Evolutionary conservation across 2,329 filamentous ascomycete species (phyloP).

Genomic region (Cercospora janseana): DNA sequence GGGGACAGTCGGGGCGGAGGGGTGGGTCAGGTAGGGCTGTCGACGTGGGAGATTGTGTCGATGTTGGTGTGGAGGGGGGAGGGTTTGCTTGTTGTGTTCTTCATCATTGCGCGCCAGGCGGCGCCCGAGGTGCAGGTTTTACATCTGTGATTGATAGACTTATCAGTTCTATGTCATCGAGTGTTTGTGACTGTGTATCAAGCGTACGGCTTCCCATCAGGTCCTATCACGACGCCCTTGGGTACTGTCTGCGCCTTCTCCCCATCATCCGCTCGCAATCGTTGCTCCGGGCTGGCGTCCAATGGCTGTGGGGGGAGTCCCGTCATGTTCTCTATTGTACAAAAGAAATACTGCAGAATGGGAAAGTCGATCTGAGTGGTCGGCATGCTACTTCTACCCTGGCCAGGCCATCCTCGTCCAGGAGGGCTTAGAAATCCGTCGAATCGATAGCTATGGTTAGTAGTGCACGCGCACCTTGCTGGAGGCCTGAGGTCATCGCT

Average conservation of each 20-base stretch:
- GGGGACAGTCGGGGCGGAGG: constrained; percentile 67
- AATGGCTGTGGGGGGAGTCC: constrained; percentile 40
- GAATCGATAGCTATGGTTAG: constrained; percentile 1
- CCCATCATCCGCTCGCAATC: constrained; percentile 19
- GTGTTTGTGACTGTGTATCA: background rate
- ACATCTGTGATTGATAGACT: constrained; percentile 53
- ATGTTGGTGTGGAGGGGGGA: constrained; percentile 28
- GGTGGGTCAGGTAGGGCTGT: constrained; percentile 34
- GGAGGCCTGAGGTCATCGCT: constrained; percentile 16
- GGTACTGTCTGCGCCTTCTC: constrained; percentile 48
- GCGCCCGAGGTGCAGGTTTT: constrained; percentile 65
- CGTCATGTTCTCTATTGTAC: constrained; percentile 39
- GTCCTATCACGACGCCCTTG: constrained; percentile 71
- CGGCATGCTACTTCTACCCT: constrained; percentile 34
- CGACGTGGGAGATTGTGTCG: constrained; percentile 23
- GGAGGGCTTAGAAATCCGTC: constrained; percentile 27
- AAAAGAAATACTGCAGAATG: constrained; percentile 42
- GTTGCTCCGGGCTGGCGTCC: constrained; percentile 34
- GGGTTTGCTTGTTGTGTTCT: too few species aligned
- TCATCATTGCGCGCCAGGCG: constrained; percentile 58
- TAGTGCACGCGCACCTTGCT: background rate
- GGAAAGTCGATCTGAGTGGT: constrained; percentile 38
- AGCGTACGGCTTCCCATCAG: constrained; percentile 80
- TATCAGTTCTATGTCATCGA: background rate
- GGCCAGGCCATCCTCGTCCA: constrained; percentile 1